A percentile compares a stretch with the other conserved stretches of the same genome.
Conservation (phyloP, 352 stramenopile species). For the Phytophthora sansomeana region DNA sequence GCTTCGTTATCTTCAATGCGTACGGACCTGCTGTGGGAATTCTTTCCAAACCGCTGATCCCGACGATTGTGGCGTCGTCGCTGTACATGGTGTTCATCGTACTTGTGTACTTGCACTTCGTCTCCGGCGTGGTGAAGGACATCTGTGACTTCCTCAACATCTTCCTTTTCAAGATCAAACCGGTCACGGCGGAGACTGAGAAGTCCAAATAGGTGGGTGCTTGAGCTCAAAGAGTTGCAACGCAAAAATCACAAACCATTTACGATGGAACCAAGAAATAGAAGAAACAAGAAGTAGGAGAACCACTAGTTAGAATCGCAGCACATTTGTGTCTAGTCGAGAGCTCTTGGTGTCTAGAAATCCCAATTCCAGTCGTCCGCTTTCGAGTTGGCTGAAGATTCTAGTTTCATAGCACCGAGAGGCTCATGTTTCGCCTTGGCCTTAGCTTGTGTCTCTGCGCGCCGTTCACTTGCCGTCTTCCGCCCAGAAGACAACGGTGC, state of each 20-base stretch:
- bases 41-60: slow-evolving; percentile 56
- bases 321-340: slow-evolving; percentile 12
- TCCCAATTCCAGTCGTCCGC: slow-evolving; percentile 87
- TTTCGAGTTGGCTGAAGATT: slow-evolving; percentile 43
- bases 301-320: slow-evolving; percentile 24
- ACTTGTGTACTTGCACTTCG: slow-evolving; percentile 83
- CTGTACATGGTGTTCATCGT: slow-evolving; percentile 82
- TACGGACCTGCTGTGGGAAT: slow-evolving; percentile 64
- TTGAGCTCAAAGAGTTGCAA: background rate
- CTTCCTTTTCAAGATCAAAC: slow-evolving; percentile 85
- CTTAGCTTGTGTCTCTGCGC: slow-evolving; percentile 71
- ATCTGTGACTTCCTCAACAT: slow-evolving; percentile 91
- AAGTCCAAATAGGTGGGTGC: slow-evolving; percentile 41
- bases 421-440: slow-evolving; percentile 63
- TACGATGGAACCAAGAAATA: background rate
- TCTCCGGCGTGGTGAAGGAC: slow-evolving; percentile 82
- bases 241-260: background rate
- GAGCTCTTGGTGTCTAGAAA: slow-evolving; percentile 49
- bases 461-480: slow-evolving; percentile 62
- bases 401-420: slow-evolving; percentile 71
- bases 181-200: slow-evolving; percentile 30
- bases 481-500: slow-evolving; percentile 26
- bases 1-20: slow-evolving; percentile 77
- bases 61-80: slow-evolving; percentile 70
- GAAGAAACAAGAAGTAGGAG: slow-evolving; percentile 34